Evolutionary conservation across 2,329 filamentous ascomycete genomes (phyloP).

Genomic region (Ascochyta rabiei): DNA sequence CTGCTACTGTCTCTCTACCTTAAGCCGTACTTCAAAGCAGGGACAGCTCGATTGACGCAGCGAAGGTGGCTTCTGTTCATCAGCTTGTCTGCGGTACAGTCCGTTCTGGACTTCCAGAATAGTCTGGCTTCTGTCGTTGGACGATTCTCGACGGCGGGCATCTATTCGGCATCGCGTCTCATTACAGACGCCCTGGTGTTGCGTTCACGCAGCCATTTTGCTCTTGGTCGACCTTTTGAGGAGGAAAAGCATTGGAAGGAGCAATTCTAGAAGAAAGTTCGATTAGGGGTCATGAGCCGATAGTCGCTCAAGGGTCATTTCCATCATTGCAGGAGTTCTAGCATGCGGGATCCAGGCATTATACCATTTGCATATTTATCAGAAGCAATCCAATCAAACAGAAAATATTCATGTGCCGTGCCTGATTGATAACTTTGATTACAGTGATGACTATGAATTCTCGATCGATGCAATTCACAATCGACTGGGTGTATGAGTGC

Average conservation of each 20-base stretch:
- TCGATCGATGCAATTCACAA: no score
- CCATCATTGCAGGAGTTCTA: slow-evolving; percentile 19
- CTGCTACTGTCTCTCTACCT: not conserved
- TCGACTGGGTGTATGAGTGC: no score
- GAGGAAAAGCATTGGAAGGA: not conserved
- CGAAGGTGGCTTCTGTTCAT: slow-evolving; percentile 2
- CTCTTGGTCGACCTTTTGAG: not conserved
- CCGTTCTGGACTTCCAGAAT: not conserved
- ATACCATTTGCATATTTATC: slow-evolving; percentile 21
- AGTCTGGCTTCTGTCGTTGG: not conserved
- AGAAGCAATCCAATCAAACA: not conserved
- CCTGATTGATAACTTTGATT: not conserved
- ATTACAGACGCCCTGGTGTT: not conserved
- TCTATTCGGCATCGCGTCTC: not conserved
- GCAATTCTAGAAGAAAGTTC: slow-evolving; percentile 4
- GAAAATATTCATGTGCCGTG: not conserved
- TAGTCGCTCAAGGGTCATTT: not conserved
- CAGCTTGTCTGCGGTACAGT: not conserved
- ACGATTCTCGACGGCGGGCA: not conserved
- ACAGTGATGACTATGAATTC: no score
- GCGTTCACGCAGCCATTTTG: not conserved
- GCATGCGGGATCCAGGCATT: slow-evolving; percentile 12
- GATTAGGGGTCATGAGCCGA: not conserved
- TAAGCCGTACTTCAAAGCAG: no score
- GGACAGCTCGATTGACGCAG: not conserved